Percentiles rank a stretch among this genome's conserved stretches.
These are phyloP conservation scores for Monosporascus sp. DNA, from an alignment of 2,329 filamentous ascomycete species.

Conservation along the genomic window DNA sequence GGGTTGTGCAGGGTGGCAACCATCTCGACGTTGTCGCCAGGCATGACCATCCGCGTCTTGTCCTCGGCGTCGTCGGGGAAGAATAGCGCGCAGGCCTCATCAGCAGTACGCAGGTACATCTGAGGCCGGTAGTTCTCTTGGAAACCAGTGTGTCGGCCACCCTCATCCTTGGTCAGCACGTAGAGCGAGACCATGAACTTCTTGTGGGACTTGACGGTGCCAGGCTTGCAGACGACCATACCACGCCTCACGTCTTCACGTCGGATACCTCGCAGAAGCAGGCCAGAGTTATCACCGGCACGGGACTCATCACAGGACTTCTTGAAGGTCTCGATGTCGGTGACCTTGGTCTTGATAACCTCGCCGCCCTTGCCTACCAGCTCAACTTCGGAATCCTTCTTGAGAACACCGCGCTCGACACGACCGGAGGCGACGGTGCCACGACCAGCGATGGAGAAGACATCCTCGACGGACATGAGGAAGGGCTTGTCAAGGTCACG, in stretches of 20 bases:
- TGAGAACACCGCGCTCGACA: constrained; percentile 91
- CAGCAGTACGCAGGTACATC: constrained; percentile 90
- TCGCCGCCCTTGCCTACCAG: constrained; percentile 79
- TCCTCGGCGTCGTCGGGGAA: constrained; percentile 84
- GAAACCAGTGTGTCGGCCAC: constrained; percentile 95
- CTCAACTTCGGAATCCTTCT: constrained; percentile 93
- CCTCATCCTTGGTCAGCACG: constrained; percentile 95
- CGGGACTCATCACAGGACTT: constrained; percentile 97
- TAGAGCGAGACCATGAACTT: constrained; percentile 96
- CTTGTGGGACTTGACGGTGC: constrained; percentile 76
- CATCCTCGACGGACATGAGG: constrained; percentile 96
- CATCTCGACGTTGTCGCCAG: constrained; percentile 99
- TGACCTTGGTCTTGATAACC: constrained; percentile 97
- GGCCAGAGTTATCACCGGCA: constrained; percentile 96
- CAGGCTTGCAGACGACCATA: constrained; percentile 87
- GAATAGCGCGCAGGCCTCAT: constrained; percentile 70
- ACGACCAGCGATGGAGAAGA: constrained; percentile 86
- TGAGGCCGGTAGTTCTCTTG: constrained; percentile 94
- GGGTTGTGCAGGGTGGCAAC: constrained; percentile 78
- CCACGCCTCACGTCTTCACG: constrained; percentile 92
- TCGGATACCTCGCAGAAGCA: constrained; percentile 91
- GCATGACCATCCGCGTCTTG: constrained; percentile 75
- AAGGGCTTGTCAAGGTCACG: constrained; percentile 97
- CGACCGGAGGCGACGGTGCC: constrained; percentile 95
- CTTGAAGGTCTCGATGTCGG: constrained; percentile 99